Percentiles rank a stretch among this genome's conserved stretches.
Evolutionary conservation across 345 rosid species (phyloP).

Genomic region (Salix dunnii): DNA sequence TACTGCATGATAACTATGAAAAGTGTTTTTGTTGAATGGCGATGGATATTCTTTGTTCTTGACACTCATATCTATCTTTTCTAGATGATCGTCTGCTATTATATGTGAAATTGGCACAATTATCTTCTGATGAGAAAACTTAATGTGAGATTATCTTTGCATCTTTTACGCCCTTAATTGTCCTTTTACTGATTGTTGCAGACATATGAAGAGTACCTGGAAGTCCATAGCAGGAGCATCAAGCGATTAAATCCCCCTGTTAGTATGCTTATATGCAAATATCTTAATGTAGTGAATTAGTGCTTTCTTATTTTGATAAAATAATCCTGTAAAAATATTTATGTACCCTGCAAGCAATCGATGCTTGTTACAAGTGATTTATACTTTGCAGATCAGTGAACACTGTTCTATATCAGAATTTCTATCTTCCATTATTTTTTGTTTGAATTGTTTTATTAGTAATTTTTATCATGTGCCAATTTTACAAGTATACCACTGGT

Average conservation of each 20-base stretch:
- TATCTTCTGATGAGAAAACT: neutral
- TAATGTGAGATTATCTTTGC: neutral
- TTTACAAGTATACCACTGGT: neutral
- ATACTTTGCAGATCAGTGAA: neutral
- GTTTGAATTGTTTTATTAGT: neutral
- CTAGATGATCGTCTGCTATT: neutral
- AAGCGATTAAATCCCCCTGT: conserved; percentile 54
- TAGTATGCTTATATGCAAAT: conserved; percentile 38
- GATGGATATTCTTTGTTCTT: neutral
- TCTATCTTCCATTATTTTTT: neutral
- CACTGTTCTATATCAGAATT: neutral
- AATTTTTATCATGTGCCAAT: neutral
- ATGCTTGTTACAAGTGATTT: neutral
- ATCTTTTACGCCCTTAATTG: neutral
- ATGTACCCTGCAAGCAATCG: neutral
- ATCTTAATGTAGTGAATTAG: conserved; percentile 7
- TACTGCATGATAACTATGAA: neutral
- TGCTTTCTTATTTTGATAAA: neutral
- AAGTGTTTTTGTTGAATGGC: neutral
- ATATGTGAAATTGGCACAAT: neutral
- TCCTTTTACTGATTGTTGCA: conserved; percentile 39
- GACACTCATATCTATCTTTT: neutral
- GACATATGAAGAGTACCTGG: conserved; percentile 96
- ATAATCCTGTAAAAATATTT: neutral
- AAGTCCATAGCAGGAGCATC: conserved; percentile 69